Evolutionary conservation across 345 rosid species (phyloP).

Genomic region (Barbarea vulgaris): DNA sequence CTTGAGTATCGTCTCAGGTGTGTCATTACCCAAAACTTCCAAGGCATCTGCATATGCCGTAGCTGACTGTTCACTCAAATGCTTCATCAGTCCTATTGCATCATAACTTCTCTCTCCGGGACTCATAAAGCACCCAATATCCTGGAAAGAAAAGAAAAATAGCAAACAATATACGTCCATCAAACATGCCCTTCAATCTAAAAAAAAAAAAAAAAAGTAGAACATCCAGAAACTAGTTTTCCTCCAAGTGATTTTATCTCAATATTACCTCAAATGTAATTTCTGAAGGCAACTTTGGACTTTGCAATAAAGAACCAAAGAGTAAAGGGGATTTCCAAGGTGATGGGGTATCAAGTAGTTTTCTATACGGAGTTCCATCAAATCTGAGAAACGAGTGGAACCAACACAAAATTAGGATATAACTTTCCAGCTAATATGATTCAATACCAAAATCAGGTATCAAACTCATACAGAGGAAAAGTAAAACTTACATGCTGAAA

Average conservation of each 20-base stretch:
- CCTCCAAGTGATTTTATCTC: conserved; percentile 4
- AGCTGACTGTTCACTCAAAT: conserved; percentile 84
- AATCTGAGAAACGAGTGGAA: conserved; percentile 52
- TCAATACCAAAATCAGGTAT: conserved; percentile 20
- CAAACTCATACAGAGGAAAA: conserved; percentile 13
- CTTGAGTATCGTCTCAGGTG: conserved; percentile 59
- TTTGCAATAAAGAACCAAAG: conserved; percentile 73
- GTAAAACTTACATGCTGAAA: conserved; percentile 59
- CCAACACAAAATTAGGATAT: conserved; percentile 17
- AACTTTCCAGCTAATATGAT: conserved; percentile 5
- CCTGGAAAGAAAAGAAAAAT: conserved; percentile 49
- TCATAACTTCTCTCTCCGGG: conserved; percentile 91
- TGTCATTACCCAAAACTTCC: conserved; percentile 82
- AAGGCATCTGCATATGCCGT: conserved; percentile 87
- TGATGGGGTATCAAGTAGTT: conserved; percentile 83
- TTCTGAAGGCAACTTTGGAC: conserved; percentile 78
- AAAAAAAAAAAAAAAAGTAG: neutral
- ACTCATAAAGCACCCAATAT: conserved; percentile 85
- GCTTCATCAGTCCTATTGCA: conserved; percentile 89
- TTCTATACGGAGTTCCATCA: conserved; percentile 78
- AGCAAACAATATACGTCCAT: conserved; percentile 16
- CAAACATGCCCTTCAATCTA: conserved; percentile 7
- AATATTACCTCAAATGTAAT: conserved; percentile 80
- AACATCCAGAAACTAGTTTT: conserved; percentile 15
- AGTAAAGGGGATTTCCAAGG: conserved; percentile 98